Evolutionary conservation across 345 rosid genomes (phyloP).

Genomic region (Salix brachista): DNA sequence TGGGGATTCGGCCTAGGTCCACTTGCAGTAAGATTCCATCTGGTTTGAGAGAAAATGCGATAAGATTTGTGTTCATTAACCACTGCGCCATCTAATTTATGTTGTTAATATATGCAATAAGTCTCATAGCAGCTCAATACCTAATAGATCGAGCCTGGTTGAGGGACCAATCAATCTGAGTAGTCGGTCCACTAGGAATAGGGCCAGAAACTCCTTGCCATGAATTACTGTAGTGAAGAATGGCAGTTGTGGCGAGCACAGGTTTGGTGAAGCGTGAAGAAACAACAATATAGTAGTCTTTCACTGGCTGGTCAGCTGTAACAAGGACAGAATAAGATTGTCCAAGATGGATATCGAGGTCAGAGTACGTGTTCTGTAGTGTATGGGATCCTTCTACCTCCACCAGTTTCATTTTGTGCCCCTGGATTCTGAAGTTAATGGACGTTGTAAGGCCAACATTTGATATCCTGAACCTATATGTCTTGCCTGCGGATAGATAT

Average conservation of each 20-base stretch:
- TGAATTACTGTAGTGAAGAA: constrained; percentile 68
- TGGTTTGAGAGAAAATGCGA: constrained; percentile 18
- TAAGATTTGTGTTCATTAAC: neutral
- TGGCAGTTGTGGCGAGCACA: constrained; percentile 51
- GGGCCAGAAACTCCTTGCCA: constrained; percentile 51
- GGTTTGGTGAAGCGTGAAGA: constrained; percentile 60
- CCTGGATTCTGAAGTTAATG: constrained; percentile 76
- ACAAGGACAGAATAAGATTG: constrained; percentile 70
- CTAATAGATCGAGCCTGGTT: constrained; percentile 63
- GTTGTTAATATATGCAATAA: too few relatives aligned
- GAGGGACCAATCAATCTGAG: constrained; percentile 74
- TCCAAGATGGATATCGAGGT: constrained; percentile 69
- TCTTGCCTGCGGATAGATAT: constrained; percentile 45
- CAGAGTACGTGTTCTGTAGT: constrained; percentile 55
- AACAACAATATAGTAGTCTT: constrained; percentile 63
- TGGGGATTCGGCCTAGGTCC: constrained; percentile 89
- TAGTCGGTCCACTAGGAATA: constrained; percentile 61
- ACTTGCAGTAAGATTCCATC: constrained; percentile 72
- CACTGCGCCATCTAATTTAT: too few relatives aligned
- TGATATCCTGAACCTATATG: constrained; percentile 69
- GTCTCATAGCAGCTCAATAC: constrained; percentile 20
- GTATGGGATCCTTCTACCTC: constrained; percentile 85
- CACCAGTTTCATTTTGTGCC: constrained; percentile 65
- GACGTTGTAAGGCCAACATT: constrained; percentile 66
- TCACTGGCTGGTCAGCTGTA: constrained; percentile 60